A percentile compares a stretch with the other conserved stretches of the same genome.
phyloP scores from a whole-genome alignment of 2,329 filamentous ascomycete genomes.

The Colletotrichum spaethianum region DNA sequence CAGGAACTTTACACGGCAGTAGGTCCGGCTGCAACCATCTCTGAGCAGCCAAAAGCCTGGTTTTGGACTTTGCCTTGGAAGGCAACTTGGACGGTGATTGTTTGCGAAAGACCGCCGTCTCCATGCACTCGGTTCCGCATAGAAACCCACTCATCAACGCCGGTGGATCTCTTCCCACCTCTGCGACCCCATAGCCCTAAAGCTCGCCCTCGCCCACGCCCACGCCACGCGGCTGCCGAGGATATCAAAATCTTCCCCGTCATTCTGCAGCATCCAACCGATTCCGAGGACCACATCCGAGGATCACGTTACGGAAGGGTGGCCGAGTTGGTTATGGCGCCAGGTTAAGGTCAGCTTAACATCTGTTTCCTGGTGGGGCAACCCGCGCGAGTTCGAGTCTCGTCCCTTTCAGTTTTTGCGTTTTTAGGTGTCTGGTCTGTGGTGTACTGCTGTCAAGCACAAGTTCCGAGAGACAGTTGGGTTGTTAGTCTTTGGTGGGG shows the following conservation, averaged over 20 bases:
- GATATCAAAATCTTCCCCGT: background rate
- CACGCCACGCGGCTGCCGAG: background rate
- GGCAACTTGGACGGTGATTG: too few species aligned
- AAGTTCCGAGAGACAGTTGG: background rate
- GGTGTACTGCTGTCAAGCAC: background rate
- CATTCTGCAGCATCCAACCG: background rate
- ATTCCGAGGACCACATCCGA: background rate
- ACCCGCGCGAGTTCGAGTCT: conserved; percentile 41
- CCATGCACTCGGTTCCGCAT: background rate
- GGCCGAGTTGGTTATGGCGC: conserved; percentile 42
- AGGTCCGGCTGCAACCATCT: too few species aligned
- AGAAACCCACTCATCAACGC: background rate
- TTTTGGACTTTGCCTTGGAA: too few species aligned
- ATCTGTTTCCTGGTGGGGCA: conserved; percentile 42
- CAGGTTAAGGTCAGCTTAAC: conserved; percentile 40
- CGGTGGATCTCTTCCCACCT: background rate
- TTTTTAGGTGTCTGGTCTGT: background rate
- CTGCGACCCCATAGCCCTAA: conserved; percentile 20
- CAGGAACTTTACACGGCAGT: too few species aligned
- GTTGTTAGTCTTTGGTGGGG: too few species aligned
- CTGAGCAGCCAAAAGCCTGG: too few species aligned
- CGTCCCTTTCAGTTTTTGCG: conserved; percentile 13
- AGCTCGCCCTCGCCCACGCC: conserved; percentile 1
- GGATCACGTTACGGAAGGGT: conserved; percentile 24
- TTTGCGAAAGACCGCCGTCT: too few species aligned